phyloP scores from a whole-genome alignment of 2,329 filamentous ascomycete genomes.

The Talaromyces piceae region DNA sequence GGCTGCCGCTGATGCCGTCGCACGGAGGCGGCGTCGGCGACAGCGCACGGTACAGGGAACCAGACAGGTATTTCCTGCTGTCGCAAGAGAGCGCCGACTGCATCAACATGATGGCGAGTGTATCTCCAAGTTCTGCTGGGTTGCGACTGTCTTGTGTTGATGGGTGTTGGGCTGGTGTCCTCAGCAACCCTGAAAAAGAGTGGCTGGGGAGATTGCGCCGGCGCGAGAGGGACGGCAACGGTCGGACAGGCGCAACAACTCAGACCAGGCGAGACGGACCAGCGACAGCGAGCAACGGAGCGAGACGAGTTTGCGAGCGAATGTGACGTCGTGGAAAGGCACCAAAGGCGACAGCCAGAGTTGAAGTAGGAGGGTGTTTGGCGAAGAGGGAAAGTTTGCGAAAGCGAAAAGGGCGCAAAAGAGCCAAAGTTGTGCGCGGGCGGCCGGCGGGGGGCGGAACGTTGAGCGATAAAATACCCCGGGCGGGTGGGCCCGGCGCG shows the following conservation, averaged over 20 bases:
- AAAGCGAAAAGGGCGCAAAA: constrained; percentile 2
- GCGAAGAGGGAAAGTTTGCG: not conserved
- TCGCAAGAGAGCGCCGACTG: constrained; percentile 42
- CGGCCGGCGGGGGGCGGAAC: constrained; percentile 1
- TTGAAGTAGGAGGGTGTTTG: not conserved
- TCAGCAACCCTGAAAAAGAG: constrained; percentile 6
- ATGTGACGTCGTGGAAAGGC: constrained; percentile 10
- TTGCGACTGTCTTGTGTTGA: not conserved
- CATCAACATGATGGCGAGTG: constrained; percentile 32
- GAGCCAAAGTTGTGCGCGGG: constrained; percentile 1
- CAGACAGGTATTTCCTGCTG: constrained; percentile 25
- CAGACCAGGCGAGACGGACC: not conserved
- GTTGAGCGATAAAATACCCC: not conserved
- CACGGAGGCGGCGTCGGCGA: constrained; percentile 32
- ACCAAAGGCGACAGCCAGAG: not conserved
- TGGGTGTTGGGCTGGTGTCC: constrained; percentile 5
- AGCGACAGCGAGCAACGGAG: constrained; percentile 2
- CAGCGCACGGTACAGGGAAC: constrained; percentile 31
- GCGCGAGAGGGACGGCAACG: not conserved
- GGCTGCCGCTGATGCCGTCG: constrained; percentile 29
- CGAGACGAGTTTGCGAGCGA: not conserved
- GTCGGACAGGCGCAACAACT: not conserved
- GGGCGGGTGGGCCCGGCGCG: not conserved
- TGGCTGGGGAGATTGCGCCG: constrained; percentile 11
- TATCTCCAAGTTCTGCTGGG: not conserved